Evolutionary conservation across 352 stramenopile species (phyloP).

Genomic region (Globisporangium parvum): DNA sequence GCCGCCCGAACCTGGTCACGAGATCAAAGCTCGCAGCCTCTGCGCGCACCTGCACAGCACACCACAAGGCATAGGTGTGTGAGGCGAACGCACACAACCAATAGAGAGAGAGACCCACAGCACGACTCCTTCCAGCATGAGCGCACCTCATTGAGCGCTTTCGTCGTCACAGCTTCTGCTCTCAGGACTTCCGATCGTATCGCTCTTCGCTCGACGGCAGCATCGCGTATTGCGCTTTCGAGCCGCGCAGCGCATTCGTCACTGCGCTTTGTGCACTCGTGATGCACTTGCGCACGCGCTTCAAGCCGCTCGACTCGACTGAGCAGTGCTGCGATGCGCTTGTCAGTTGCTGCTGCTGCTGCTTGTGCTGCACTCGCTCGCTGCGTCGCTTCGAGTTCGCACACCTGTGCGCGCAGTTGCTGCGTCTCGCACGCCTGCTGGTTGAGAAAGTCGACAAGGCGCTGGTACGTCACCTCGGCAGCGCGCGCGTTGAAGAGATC

Average conservation of each 20-base stretch:
- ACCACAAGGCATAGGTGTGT: background rate
- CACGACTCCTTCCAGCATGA: background rate
- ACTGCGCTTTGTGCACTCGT: background rate
- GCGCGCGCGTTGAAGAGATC: slow-evolving; percentile 57
- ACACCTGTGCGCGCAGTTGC: background rate
- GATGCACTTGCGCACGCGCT: background rate
- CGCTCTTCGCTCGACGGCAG: slow-evolving; percentile 20
- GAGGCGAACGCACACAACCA: background rate
- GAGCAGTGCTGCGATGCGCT: background rate
- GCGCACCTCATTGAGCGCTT: slow-evolving; percentile 16
- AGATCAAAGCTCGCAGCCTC: slow-evolving; percentile 29
- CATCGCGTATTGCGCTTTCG: slow-evolving; percentile 10
- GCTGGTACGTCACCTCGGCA: slow-evolving; percentile 38
- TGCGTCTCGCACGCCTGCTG: slow-evolving; percentile 21
- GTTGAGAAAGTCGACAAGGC: slow-evolving; percentile 63
- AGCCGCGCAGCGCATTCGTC: slow-evolving; percentile 11
- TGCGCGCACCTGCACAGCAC: slow-evolving; percentile 15
- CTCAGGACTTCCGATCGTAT: slow-evolving; percentile 9
- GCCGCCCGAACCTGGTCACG: slow-evolving; percentile 15
- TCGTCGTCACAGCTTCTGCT: slow-evolving; percentile 16
- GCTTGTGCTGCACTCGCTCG: slow-evolving; percentile 7
- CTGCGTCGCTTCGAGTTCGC: slow-evolving; percentile 6
- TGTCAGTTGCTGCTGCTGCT: background rate
- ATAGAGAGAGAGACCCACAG: background rate
- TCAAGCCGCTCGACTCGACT: slow-evolving; percentile 11